phyloP scores from a whole-genome alignment of 1,139 yeast species.

The Blastobotrys persicus region DNA sequence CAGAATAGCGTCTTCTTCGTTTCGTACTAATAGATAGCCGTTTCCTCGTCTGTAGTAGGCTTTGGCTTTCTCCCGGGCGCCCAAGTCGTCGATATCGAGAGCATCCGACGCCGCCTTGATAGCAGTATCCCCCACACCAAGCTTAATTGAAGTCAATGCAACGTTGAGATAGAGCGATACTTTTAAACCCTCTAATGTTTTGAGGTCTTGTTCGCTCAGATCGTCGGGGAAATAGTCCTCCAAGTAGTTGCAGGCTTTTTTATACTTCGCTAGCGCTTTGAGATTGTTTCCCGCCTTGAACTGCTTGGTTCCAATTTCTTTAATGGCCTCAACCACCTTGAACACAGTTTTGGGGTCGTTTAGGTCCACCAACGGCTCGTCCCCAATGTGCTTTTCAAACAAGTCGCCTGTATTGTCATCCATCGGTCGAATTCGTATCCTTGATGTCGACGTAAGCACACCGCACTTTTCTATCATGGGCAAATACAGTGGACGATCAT shows the following conservation, averaged over 20 bases:
- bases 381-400: constrained; percentile 73
- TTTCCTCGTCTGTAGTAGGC: constrained; percentile 82
- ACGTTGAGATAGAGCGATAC: constrained; percentile 66
- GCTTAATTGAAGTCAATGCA: constrained; percentile 70
- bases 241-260: constrained; percentile 65
- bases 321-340: constrained; percentile 62
- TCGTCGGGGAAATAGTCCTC: constrained; percentile 65
- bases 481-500: constrained; percentile 65
- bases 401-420: constrained; percentile 83
- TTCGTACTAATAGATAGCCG: constrained; percentile 40
- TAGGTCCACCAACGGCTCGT: constrained; percentile 63
- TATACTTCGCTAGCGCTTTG: constrained; percentile 61
- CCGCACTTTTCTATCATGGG: constrained; percentile 75
- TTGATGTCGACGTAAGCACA: constrained; percentile 56
- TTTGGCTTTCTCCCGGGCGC: constrained; percentile 71
- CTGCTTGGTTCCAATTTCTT: constrained; percentile 71
- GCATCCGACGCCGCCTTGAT: constrained; percentile 65
- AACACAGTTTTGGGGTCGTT: constrained; percentile 62
- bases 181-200: constrained; percentile 48
- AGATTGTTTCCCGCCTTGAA: constrained; percentile 63
- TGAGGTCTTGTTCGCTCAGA: constrained; percentile 45
- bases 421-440: constrained; percentile 28
- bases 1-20: constrained; percentile 65
- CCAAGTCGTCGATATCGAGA: constrained; percentile 57
- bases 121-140: constrained; percentile 55